phyloP scores from a whole-genome alignment of 208 protist genomes.

The Wallacemonas sp. region DNA sequence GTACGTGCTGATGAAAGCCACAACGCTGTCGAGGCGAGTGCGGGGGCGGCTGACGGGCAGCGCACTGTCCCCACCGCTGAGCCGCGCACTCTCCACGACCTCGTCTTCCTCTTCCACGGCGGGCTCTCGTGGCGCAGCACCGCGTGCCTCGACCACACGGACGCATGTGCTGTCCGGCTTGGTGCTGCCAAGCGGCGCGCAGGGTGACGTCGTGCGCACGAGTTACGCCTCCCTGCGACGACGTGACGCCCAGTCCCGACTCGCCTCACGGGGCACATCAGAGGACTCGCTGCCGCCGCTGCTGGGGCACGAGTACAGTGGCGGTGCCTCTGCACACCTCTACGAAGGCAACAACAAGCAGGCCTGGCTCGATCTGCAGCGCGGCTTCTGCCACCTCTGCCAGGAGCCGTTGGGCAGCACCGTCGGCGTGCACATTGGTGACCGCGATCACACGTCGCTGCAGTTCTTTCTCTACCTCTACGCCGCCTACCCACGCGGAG shows the following conservation, averaged over 20 bases:
- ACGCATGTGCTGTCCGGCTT: conserved; percentile 1
- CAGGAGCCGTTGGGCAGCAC: conserved; percentile 76
- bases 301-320: conserved; percentile 23
- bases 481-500: conserved; percentile 53
- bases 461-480: conserved; percentile 87
- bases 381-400: conserved; percentile 80
- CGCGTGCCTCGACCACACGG: too few relatives aligned
- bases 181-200: not conserved
- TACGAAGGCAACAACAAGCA: conserved; percentile 85
- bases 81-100: too few relatives aligned
- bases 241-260: conserved; percentile 31
- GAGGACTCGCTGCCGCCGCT: conserved; percentile 27
- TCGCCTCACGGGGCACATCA: conserved; percentile 39
- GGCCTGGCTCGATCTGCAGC: conserved; percentile 66
- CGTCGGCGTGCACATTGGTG: conserved; percentile 57
- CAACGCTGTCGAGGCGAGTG: too few relatives aligned
- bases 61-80: too few relatives aligned
- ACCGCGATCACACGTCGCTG: conserved; percentile 81
- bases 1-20: too few relatives aligned
- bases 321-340: conserved; percentile 25
- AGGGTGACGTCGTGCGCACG: not conserved
- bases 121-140: too few relatives aligned
- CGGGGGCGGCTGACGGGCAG: too few relatives aligned
- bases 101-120: too few relatives aligned
- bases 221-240: conserved; percentile 14